Percentiles rank a stretch among this genome's conserved stretches.
Conservation (phyloP, 768 basidiomycete genomes). For the Vararia minispora region DNA sequence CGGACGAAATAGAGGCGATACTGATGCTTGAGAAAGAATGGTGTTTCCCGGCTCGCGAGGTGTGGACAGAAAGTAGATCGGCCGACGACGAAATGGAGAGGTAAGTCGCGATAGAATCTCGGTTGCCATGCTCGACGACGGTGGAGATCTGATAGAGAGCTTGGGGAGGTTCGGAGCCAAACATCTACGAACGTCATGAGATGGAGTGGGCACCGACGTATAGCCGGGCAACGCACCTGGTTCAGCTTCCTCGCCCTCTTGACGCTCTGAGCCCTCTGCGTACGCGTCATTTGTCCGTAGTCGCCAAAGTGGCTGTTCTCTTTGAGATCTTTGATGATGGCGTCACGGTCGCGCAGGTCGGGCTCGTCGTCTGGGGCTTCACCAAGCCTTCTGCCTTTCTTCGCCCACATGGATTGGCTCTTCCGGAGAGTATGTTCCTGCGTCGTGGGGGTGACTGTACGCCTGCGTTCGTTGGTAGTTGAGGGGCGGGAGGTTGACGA, state of each 20-base stretch:
- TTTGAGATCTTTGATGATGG: no score
- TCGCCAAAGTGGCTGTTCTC: constrained; percentile 1
- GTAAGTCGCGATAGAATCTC: constrained; percentile 17
- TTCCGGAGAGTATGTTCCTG: constrained; percentile 14
- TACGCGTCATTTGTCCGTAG: constrained; percentile 17
- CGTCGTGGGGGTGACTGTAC: no score
- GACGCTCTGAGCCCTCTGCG: constrained; percentile 29
- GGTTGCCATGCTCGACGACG: constrained; percentile 11
- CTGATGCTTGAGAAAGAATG: constrained; percentile 7
- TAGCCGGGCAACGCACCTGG: constrained; percentile 25
- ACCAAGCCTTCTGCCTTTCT: constrained; percentile 3
- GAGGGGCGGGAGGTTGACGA: no score
- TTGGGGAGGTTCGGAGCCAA: constrained; percentile 37
- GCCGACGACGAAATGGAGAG: constrained; percentile 7
- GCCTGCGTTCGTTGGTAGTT: background rate
- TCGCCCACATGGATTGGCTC: constrained; percentile 22
- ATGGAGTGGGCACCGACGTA: background rate
- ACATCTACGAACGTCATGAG: constrained; percentile 24
- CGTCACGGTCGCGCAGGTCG: no score
- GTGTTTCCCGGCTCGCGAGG: background rate
- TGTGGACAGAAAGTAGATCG: background rate
- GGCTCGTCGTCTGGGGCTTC: no score
- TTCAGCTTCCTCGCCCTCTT: constrained; percentile 39
- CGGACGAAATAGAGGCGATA: constrained; percentile 7
- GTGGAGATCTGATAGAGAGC: constrained; percentile 28